Percentiles rank a stretch among this genome's conserved stretches.
Conservation (phyloP, 2,329 filamentous ascomycete species). For the Raffaelea ambrosiae region DNA sequence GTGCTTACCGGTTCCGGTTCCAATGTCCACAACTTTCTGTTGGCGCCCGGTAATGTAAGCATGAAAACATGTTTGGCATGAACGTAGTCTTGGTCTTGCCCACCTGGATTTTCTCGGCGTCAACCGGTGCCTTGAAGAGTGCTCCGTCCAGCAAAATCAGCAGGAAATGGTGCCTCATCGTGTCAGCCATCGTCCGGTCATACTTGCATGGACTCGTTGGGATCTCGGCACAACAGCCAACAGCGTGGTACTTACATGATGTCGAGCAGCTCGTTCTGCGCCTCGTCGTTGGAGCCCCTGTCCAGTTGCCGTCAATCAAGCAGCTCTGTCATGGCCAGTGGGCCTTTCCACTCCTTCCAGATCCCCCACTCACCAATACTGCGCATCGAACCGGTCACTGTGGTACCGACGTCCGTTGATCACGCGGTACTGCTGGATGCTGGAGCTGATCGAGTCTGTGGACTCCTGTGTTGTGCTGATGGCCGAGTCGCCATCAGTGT, state of each 20-base stretch:
- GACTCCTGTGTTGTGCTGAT: slow-evolving; percentile 1
- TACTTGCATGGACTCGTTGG: neutral
- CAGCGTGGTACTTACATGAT: slow-evolving; percentile 15
- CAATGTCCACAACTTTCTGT: neutral
- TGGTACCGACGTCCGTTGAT: slow-evolving; percentile 23
- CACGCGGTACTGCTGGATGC: slow-evolving; percentile 21
- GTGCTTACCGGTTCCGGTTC: neutral
- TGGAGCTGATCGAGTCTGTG: slow-evolving; percentile 22
- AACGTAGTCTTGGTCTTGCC: slow-evolving; percentile 11
- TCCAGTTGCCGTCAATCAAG: neutral
- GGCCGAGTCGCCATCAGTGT: slow-evolving; percentile 2
- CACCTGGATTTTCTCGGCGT: neutral
- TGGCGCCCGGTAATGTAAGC: neutral
- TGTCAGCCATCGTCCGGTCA: neutral
- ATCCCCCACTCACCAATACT: slow-evolving; percentile 28
- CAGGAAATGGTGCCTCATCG: slow-evolving; percentile 16
- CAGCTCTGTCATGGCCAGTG: neutral
- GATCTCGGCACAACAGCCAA: neutral
- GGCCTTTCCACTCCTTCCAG: neutral
- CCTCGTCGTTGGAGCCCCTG: slow-evolving; percentile 21
- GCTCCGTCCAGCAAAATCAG: slow-evolving; percentile 13
- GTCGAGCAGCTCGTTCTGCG: slow-evolving; percentile 22
- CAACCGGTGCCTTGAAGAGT: neutral
- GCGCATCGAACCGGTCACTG: slow-evolving; percentile 16
- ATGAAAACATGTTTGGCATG: neutral